Percentiles rank a stretch among this genome's conserved stretches.
Conservation (phyloP, 2,329 filamentous ascomycete species). For the Colletotrichum sp. region DNA sequence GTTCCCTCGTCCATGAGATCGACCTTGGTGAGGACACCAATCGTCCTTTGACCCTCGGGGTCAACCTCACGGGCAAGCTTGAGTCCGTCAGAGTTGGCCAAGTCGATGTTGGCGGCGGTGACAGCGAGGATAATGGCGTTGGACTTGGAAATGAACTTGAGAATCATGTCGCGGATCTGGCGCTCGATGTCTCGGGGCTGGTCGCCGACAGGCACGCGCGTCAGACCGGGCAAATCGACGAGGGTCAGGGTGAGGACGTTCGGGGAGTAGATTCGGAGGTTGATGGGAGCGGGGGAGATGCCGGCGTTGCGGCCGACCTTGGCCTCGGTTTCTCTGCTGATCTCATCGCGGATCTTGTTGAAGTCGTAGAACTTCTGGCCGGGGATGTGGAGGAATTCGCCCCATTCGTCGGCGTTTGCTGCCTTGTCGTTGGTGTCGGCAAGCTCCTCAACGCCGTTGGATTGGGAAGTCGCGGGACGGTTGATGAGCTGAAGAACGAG, state of each 20-base stretch:
- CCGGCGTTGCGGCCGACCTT: slow-evolving; percentile 97
- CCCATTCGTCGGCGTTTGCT: slow-evolving; percentile 95
- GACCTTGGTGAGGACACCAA: slow-evolving; percentile 97
- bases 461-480: slow-evolving; percentile 66
- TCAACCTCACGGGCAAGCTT: slow-evolving; percentile 97
- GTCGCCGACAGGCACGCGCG: slow-evolving; percentile 95
- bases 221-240: slow-evolving; percentile 94
- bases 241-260: slow-evolving; percentile 97
- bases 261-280: slow-evolving; percentile 96
- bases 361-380: slow-evolving; percentile 98
- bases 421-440: slow-evolving; percentile 77
- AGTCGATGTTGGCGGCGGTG: slow-evolving; percentile 94
- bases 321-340: slow-evolving; percentile 92
- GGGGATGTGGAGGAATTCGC: slow-evolving; percentile 97
- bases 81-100: slow-evolving; percentile 97
- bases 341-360: slow-evolving; percentile 97
- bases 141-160: slow-evolving; percentile 98
- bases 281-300: slow-evolving; percentile 96
- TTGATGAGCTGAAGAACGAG: slow-evolving; percentile 99
- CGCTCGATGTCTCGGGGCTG: slow-evolving; percentile 96
- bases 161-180: slow-evolving; percentile 96
- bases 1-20: slow-evolving; percentile 99
- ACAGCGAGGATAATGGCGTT: slow-evolving; percentile 98
- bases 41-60: slow-evolving; percentile 95
- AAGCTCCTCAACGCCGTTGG: slow-evolving; percentile 77